Evolutionary conservation across 306 rosid species (phyloP).

Genomic region (Vigna angularis): DNA sequence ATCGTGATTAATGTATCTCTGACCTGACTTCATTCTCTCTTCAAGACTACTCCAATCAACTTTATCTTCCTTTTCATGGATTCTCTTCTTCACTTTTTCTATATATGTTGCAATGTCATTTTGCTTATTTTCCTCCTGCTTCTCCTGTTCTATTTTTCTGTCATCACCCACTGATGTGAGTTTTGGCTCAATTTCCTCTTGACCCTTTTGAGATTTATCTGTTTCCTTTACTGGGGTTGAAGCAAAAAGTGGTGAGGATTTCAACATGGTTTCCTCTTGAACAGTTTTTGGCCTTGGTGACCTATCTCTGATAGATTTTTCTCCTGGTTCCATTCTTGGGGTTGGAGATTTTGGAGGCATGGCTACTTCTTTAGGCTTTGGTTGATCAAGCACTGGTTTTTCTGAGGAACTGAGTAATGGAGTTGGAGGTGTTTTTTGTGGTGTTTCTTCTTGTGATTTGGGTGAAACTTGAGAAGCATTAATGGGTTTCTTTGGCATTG

Average conservation of each 20-base stretch:
- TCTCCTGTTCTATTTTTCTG: constrained; percentile 28
- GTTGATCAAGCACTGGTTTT: not conserved
- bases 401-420: constrained; percentile 22
- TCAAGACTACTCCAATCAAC: not conserved
- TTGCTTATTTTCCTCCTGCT: constrained; percentile 26
- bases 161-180: not conserved
- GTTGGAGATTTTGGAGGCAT: constrained; percentile 43
- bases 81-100: constrained; percentile 18
- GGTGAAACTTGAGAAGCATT: constrained; percentile 10
- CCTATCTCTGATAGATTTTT: constrained; percentile 23
- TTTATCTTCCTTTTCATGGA: constrained; percentile 7
- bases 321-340: not conserved
- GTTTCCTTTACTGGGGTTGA: constrained; percentile 7
- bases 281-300: constrained; percentile 16
- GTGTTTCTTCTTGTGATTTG: constrained; percentile 14
- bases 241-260: not conserved
- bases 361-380: not conserved
- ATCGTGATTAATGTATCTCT: constrained; percentile 31
- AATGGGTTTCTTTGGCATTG: constrained; percentile 56
- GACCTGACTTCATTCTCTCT: constrained; percentile 15
- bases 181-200: constrained; percentile 41
- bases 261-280: constrained; percentile 33
- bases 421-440: constrained; percentile 22
- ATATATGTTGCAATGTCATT: constrained; percentile 2
- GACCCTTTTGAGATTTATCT: constrained; percentile 35